Evolutionary conservation across 2,329 filamentous ascomycete genomes (phyloP).

Genomic region (Diplodia corticola): DNA sequence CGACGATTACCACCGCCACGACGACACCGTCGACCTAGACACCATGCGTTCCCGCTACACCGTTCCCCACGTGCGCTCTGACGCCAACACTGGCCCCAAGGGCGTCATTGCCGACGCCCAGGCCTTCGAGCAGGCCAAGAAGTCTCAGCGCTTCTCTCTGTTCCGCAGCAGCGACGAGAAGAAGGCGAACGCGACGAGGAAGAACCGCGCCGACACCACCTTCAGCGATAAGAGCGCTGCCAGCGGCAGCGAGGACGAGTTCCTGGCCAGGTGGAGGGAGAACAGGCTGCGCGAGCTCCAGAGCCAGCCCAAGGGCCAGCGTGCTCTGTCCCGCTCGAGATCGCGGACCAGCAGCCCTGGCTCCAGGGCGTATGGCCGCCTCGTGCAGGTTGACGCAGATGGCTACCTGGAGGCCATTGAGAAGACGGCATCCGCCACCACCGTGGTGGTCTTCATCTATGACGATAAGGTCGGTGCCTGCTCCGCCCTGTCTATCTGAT

Average conservation of each 20-base stretch:
- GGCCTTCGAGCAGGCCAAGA: slow-evolving; percentile 66
- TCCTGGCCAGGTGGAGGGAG: slow-evolving; percentile 84
- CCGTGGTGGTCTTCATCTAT: slow-evolving; percentile 91
- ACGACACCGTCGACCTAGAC: slow-evolving; percentile 40
- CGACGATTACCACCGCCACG: slow-evolving; percentile 44
- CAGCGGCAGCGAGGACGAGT: slow-evolving; percentile 72
- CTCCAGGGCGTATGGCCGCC: slow-evolving; percentile 71
- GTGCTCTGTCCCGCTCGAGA: slow-evolving; percentile 40
- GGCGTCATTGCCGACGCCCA: slow-evolving; percentile 84
- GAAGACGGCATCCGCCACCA: slow-evolving; percentile 75
- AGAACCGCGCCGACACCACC: slow-evolving; percentile 34
- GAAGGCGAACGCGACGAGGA: slow-evolving; percentile 15
- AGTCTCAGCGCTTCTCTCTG: slow-evolving; percentile 36
- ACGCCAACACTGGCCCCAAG: slow-evolving; percentile 77
- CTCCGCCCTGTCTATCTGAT: not conserved
- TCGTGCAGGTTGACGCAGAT: slow-evolving; percentile 82
- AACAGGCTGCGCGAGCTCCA: slow-evolving; percentile 73
- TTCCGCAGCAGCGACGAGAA: slow-evolving; percentile 22
- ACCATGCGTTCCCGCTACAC: slow-evolving; percentile 57
- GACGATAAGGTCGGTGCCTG: slow-evolving; percentile 70
- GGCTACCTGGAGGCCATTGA: slow-evolving; percentile 97
- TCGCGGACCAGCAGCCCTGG: slow-evolving; percentile 74
- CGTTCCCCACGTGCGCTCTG: slow-evolving; percentile 63
- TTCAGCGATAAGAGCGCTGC: slow-evolving; percentile 48
- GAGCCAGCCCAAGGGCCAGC: slow-evolving; percentile 59